A percentile compares a stretch with the other conserved stretches of the same genome.
phyloP scores from a whole-genome alignment of 1,139 yeast genomes.

The Blastobotrys arbuscula region DNA sequence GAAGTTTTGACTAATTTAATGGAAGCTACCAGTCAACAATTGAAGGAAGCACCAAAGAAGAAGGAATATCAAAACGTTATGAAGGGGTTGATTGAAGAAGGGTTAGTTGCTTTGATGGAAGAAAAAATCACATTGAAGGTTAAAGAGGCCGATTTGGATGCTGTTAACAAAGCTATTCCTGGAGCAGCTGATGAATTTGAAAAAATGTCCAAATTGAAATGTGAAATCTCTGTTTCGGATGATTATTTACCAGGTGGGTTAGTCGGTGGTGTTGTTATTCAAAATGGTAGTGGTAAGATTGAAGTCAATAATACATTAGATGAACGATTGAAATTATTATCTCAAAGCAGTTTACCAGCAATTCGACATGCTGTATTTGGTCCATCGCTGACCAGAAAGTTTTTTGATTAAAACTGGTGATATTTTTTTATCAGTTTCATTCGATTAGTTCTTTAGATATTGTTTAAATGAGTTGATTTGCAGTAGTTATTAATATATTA shows the following conservation, averaged over 20 bases:
- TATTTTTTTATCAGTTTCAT: neutral
- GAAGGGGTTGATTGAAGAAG: slow-evolving; percentile 78
- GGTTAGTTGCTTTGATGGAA: slow-evolving; percentile 70
- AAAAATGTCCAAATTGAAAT: slow-evolving; percentile 35
- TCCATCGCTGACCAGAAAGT: slow-evolving; percentile 78
- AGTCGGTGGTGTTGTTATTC: slow-evolving; percentile 81
- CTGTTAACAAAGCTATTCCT: slow-evolving; percentile 58
- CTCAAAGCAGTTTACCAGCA: slow-evolving; percentile 86
- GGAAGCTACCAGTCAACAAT: slow-evolving; percentile 57
- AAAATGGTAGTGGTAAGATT: slow-evolving; percentile 72
- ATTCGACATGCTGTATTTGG: slow-evolving; percentile 90
- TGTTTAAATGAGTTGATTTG: too few species aligned
- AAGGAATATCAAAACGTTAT: slow-evolving; percentile 63
- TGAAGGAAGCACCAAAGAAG: slow-evolving; percentile 51
- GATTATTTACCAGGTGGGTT: slow-evolving; percentile 42
- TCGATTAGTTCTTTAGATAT: too few species aligned
- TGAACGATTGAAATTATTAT: slow-evolving; percentile 79
- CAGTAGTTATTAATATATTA: too few species aligned
- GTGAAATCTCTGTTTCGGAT: slow-evolving; percentile 36
- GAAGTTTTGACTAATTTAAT: slow-evolving; percentile 71
- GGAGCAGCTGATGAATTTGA: slow-evolving; percentile 62
- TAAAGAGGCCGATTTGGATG: slow-evolving; percentile 59
- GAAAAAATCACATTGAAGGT: slow-evolving; percentile 57
- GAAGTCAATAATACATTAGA: slow-evolving; percentile 89
- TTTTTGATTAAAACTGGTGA: slow-evolving; percentile 58